Conservation (phyloP, 768 basidiomycete species). For the Nidularia pulvinata region DNA sequence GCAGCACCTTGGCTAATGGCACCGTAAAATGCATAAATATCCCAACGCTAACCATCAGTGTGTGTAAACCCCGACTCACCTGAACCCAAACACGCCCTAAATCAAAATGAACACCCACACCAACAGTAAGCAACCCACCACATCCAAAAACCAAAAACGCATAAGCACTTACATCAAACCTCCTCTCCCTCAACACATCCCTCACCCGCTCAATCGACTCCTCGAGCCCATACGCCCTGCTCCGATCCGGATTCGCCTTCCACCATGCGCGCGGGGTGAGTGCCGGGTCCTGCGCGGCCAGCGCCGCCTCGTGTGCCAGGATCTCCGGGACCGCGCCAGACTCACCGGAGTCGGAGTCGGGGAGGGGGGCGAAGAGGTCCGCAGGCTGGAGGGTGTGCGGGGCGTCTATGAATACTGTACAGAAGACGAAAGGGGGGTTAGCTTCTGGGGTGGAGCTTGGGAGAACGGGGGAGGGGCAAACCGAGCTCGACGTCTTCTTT, state of each 20-base stretch:
- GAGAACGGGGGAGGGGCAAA: conserved; percentile 23
- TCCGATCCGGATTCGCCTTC: conserved; percentile 51
- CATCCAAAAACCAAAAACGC: conserved; percentile 2
- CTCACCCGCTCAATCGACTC: conserved; percentile 54
- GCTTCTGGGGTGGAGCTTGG: background rate
- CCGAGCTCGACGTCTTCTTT: conserved; percentile 68
- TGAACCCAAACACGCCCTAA: conserved; percentile 82
- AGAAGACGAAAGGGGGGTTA: background rate
- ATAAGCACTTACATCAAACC: conserved; percentile 58
- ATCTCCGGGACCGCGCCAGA: background rate
- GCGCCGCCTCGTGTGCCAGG: conserved; percentile 35
- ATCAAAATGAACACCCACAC: conserved; percentile 1
- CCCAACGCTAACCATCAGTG: background rate
- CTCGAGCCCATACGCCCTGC: conserved; percentile 52
- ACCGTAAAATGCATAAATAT: no score
- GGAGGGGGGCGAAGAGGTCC: conserved; percentile 41
- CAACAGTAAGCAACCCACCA: background rate
- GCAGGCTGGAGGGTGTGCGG: conserved; percentile 67
- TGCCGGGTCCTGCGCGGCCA: conserved; percentile 42
- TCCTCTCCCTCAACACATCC: conserved; percentile 55
- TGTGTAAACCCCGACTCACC: conserved; percentile 31
- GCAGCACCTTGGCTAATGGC: conserved; percentile 71
- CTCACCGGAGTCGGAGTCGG: no score
- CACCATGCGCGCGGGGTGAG: conserved; percentile 74
- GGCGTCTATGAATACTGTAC: conserved; percentile 71